A percentile compares a stretch with the other conserved stretches of the same genome.
These are phyloP conservation scores for Dendrobium catenatum DNA, from an alignment of 106 monocot species.

Conservation along the genomic window DNA sequence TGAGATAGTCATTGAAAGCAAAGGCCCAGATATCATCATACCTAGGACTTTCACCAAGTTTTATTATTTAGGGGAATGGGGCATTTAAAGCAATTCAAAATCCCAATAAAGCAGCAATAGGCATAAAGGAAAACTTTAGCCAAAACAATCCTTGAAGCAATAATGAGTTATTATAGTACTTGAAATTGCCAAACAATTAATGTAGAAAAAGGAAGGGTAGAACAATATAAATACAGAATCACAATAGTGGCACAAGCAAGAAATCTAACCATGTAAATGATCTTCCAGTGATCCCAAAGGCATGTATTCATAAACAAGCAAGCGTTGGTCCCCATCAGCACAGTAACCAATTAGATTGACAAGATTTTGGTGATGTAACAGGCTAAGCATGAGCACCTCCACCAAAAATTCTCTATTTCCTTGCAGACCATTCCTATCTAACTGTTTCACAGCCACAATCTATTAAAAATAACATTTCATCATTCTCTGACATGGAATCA, in stretches of 20 bases:
- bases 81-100: too few species aligned
- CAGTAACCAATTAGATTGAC: conserved; percentile 22
- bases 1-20: too few species aligned
- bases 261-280: conserved; percentile 22
- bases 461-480: background rate
- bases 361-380: conserved; percentile 17
- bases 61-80: too few species aligned
- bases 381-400: conserved; percentile 21
- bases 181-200: too few species aligned
- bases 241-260: background rate
- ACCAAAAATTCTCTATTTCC: conserved; percentile 20
- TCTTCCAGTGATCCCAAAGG: conserved; percentile 17
- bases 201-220: too few species aligned
- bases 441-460: conserved; percentile 18
- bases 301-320: conserved; percentile 19
- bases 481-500: background rate
- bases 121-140: too few species aligned
- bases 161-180: too few species aligned
- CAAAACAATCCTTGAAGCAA: too few species aligned
- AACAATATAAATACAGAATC: too few species aligned
- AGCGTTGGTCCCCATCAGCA: conserved; percentile 22
- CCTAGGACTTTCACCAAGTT: too few species aligned
- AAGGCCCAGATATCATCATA: too few species aligned
- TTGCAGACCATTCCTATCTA: conserved; percentile 18
- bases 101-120: too few species aligned